These are phyloP conservation scores for Arthrobotrys sphaeroides DNA, from an alignment of 2,329 filamentous ascomycete species.

Conservation along the genomic window DNA sequence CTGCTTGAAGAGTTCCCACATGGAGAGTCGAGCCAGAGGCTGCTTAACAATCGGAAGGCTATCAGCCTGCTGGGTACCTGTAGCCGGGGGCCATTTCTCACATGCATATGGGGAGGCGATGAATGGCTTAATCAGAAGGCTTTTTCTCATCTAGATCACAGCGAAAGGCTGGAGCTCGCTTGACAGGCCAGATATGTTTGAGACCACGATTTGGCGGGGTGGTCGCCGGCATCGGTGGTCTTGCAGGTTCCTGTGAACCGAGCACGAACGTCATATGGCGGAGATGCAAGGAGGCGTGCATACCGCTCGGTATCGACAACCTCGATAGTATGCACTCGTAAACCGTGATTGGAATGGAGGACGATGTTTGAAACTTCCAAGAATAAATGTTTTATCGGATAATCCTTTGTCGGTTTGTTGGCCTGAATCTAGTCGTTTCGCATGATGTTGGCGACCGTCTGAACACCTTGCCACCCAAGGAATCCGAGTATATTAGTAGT, in stretches of 20 bases:
- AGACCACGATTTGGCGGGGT: constrained; percentile 32
- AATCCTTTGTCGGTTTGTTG: constrained; percentile 17
- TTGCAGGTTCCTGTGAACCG: constrained; percentile 22
- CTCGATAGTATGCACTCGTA: constrained; percentile 2
- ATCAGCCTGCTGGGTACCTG: constrained; percentile 24
- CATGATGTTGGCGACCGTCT: constrained; percentile 12
- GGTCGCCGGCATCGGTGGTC: constrained; percentile 53
- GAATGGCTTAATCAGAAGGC: constrained; percentile 14
- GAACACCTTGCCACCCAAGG: constrained; percentile 1
- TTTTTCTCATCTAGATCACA: background rate
- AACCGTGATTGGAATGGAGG: background rate
- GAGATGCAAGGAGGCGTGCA: background rate
- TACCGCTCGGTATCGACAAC: background rate
- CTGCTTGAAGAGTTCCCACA: constrained; percentile 35
- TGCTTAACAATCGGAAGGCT: constrained; percentile 41
- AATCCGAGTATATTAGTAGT: too few relatives aligned
- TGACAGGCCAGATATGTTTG: constrained; percentile 18
- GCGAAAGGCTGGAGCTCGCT: constrained; percentile 11
- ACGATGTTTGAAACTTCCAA: constrained; percentile 1
- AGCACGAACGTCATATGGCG: background rate
- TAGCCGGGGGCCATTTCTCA: constrained; percentile 24
- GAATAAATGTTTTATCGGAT: background rate
- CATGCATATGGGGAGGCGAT: constrained; percentile 15
- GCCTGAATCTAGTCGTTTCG: constrained; percentile 1
- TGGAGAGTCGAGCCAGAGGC: constrained; percentile 21